Evolutionary conservation across 2,329 filamentous ascomycete genomes (phyloP).

Genomic region (Pseudodiploospora longispora): DNA sequence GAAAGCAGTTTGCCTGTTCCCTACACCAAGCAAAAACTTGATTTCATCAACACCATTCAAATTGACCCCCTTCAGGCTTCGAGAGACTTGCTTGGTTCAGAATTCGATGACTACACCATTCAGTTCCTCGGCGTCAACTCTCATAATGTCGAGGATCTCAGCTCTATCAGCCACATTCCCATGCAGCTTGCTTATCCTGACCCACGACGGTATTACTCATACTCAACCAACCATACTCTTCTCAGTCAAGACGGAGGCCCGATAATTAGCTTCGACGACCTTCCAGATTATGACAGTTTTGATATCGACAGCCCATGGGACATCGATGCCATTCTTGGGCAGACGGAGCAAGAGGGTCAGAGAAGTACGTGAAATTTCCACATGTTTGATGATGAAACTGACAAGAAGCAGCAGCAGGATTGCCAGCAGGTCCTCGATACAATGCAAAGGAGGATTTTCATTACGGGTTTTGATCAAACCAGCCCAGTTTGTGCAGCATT

Average conservation of each 20-base stretch:
- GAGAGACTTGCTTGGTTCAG: conserved; percentile 13
- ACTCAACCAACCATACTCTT: conserved; percentile 4
- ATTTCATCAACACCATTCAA: conserved; percentile 13
- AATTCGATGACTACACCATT: conserved; percentile 8
- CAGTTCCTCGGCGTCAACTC: conserved; percentile 7
- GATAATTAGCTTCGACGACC: conserved; percentile 10
- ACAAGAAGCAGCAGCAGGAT: background rate
- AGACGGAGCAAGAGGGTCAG: conserved; percentile 11
- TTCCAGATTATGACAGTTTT: conserved; percentile 13
- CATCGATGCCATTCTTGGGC: conserved; percentile 12
- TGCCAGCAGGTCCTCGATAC: background rate
- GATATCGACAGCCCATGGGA: conserved; percentile 17
- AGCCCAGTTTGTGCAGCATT: too few relatives aligned
- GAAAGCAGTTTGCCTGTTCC: conserved; percentile 1
- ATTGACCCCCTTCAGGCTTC: conserved; percentile 13
- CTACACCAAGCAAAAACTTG: conserved; percentile 12
- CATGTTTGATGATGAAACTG: background rate
- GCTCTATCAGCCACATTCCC: conserved; percentile 11
- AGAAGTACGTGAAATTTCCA: conserved; percentile 7
- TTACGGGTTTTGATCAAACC: background rate
- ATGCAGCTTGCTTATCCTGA: conserved; percentile 10
- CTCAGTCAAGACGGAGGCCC: conserved; percentile 3
- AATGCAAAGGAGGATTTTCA: conserved; percentile 1
- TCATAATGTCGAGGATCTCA: conserved; percentile 11
- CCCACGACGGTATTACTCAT: conserved; percentile 10